Base-by-base conservation (phyloP, 306 rosid genomes). In the Cicer bijugum region DNA sequence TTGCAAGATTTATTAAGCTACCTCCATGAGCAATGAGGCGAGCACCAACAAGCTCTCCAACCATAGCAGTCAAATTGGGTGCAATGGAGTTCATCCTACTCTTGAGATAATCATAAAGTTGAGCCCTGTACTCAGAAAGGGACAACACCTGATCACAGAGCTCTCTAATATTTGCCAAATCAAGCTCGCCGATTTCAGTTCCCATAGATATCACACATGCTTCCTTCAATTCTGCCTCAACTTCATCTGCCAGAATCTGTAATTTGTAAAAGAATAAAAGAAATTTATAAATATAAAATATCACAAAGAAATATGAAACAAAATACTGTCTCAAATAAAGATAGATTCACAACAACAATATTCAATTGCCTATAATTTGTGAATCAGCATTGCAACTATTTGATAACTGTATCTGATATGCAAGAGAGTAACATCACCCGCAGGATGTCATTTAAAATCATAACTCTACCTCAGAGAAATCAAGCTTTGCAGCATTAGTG, bases 1-100 rank as follows among this genome's bases (percentile, higher is more conserved):
- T 94, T 5, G 99, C 92, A 75, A 94, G 97, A 82, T 91, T 94
- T 56, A 91, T 1, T 80, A 94, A 84, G 81, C 99, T 89, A 63
- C 97, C 97, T 1, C 97, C 99, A 65, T 89, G 97, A 35, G 99
- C 92, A 60, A 94, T 94, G 78, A 94, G 97, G 62, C 99, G 95
- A 72, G 99, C 99, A 79, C 97, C 97, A 38, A 94, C 97, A 9
- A 94, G 96, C 83, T 94, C 99, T 43, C 99, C 96, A 14, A 94
- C 96, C 70, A 94, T 79, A 23, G 91, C 91, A 66, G 99, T 94
- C 89, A 94, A 88, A 82, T 94, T 94, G 20, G 97, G 97, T 7
- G 99, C 96, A 74, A 91, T 91, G 71, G 91, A 87, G 83, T 86
- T 89, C 99, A 94, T 94, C 86, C 95, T 84, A 74, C 82, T 94